Conservation (phyloP, 768 basidiomycete genomes). For the Lyophyllum atratum region DNA sequence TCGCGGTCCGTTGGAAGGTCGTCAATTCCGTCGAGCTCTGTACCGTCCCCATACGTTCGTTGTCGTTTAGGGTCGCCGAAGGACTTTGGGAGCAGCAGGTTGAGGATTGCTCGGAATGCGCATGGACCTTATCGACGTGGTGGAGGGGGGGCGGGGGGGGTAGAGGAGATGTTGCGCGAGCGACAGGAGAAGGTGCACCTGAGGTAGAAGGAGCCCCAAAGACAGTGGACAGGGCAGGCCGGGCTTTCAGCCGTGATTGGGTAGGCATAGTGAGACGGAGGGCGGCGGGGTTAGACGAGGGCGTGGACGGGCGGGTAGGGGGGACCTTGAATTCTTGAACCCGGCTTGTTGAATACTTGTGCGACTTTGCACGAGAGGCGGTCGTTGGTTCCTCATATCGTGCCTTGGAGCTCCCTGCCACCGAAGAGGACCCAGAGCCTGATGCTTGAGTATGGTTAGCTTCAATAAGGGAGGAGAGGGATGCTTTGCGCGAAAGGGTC, state of each 20-base stretch:
- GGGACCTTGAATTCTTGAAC: slow-evolving; percentile 70
- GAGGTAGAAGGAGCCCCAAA: slow-evolving; percentile 53
- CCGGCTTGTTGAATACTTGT: slow-evolving; percentile 66
- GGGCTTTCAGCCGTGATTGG: slow-evolving; percentile 69
- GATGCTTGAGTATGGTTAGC: slow-evolving; percentile 53
- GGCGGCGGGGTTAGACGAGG: slow-evolving; percentile 75
- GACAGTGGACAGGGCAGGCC: slow-evolving; percentile 75
- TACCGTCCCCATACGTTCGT: slow-evolving; percentile 82
- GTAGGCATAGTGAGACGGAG: slow-evolving; percentile 89
- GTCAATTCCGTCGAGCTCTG: slow-evolving; percentile 86
- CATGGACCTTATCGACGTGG: slow-evolving; percentile 42
- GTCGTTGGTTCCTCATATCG: slow-evolving; percentile 81
- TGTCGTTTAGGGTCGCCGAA: slow-evolving; percentile 79
- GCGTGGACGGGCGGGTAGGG: slow-evolving; percentile 79
- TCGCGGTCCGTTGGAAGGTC: slow-evolving; percentile 87
- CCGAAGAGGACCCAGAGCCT: slow-evolving; percentile 48
- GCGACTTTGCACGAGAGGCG: slow-evolving; percentile 75
- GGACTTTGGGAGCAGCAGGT: slow-evolving; percentile 59
- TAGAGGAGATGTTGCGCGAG: slow-evolving; percentile 60
- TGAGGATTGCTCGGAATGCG: slow-evolving; percentile 38
- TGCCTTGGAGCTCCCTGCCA: slow-evolving; percentile 41
- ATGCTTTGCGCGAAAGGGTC: slow-evolving; percentile 74
- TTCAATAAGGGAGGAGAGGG: slow-evolving; percentile 75
- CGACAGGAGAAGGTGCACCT: slow-evolving; percentile 33
- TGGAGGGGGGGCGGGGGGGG: slow-evolving; percentile 63